These are phyloP conservation scores for Lactarius evosmus DNA, from an alignment of 768 basidiomycete genomes.

Conservation along the genomic window DNA sequence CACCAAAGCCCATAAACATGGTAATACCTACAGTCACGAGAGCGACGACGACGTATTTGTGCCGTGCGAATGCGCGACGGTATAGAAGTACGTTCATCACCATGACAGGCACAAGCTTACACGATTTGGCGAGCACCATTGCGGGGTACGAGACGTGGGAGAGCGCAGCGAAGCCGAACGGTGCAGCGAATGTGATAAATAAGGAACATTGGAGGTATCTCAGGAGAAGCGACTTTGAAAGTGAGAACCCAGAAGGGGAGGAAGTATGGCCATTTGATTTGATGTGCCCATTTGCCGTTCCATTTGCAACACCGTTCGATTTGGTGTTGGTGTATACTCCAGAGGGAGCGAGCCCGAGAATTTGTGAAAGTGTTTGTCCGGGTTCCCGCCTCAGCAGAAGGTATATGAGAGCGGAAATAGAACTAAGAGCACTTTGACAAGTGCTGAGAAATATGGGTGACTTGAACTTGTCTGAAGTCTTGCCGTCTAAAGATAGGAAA, in stretches of 20 bases:
- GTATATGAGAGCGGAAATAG: constrained; percentile 73
- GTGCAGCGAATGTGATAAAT: constrained; percentile 87
- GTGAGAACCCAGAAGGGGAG: constrained; percentile 32
- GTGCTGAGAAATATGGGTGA: constrained; percentile 84
- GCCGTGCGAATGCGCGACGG: constrained; percentile 84
- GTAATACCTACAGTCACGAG: constrained; percentile 91
- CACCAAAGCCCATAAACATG: constrained; percentile 88
- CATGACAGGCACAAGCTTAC: constrained; percentile 98
- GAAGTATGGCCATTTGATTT: constrained; percentile 32
- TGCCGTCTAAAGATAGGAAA: constrained; percentile 66
- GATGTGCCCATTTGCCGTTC: constrained; percentile 36
- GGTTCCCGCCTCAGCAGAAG: constrained; percentile 60
- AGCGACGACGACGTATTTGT: constrained; percentile 95
- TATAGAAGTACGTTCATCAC: constrained; percentile 96
- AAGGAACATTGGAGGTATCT: constrained; percentile 80
- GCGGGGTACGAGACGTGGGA: constrained; percentile 97
- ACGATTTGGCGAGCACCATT: constrained; percentile 98
- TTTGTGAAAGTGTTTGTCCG: constrained; percentile 49
- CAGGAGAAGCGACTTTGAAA: constrained; percentile 53
- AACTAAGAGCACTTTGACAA: constrained; percentile 76
- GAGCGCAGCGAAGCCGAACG: constrained; percentile 94
- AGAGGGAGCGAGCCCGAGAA: constrained; percentile 56
- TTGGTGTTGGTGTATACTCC: constrained; percentile 26
- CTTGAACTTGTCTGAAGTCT: constrained; percentile 68
- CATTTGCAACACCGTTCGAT: constrained; percentile 37